phyloP scores from a whole-genome alignment of 768 basidiomycete species.

The Dendrothele bispora region DNA sequence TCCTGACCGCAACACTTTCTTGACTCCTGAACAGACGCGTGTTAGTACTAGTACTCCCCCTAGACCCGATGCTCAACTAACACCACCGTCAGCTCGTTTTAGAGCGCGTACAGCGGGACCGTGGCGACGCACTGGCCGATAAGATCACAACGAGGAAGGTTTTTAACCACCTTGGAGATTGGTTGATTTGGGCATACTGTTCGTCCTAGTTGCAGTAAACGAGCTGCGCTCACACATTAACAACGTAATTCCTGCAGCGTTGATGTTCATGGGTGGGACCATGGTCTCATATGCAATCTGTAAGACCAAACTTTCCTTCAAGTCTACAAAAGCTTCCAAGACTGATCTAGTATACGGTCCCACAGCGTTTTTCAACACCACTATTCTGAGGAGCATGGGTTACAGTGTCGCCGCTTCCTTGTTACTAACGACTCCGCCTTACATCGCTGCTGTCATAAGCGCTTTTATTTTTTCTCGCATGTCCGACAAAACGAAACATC shows the following conservation, averaged over 20 bases:
- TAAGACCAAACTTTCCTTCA: slow-evolving; percentile 28
- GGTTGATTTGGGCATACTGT: slow-evolving; percentile 49
- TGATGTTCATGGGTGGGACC: slow-evolving; percentile 52
- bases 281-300: slow-evolving; percentile 50
- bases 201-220: too few relatives aligned
- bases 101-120: slow-evolving; percentile 47
- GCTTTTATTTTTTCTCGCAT: slow-evolving; percentile 43
- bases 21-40: slow-evolving; percentile 44
- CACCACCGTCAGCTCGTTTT: slow-evolving; percentile 40
- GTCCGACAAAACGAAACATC: slow-evolving; percentile 43
- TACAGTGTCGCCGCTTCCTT: too few relatives aligned
- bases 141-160: slow-evolving; percentile 35
- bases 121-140: slow-evolving; percentile 49
- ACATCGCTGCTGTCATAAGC: slow-evolving; percentile 23
- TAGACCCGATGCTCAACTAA: too few relatives aligned
- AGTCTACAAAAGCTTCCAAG: too few relatives aligned
- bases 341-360: too few relatives aligned
- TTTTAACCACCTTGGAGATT: slow-evolving; percentile 39
- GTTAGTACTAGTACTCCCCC: too few relatives aligned
- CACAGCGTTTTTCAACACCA: slow-evolving; percentile 38
- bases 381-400: slow-evolving; percentile 47
- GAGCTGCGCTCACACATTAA: too few relatives aligned
- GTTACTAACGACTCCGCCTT: not conserved
- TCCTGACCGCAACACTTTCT: slow-evolving; percentile 46
- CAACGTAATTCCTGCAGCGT: too few relatives aligned